phyloP scores from a whole-genome alignment of 192 early-diverging fungal genomes.

The Phlyctochytrium arcticum region DNA sequence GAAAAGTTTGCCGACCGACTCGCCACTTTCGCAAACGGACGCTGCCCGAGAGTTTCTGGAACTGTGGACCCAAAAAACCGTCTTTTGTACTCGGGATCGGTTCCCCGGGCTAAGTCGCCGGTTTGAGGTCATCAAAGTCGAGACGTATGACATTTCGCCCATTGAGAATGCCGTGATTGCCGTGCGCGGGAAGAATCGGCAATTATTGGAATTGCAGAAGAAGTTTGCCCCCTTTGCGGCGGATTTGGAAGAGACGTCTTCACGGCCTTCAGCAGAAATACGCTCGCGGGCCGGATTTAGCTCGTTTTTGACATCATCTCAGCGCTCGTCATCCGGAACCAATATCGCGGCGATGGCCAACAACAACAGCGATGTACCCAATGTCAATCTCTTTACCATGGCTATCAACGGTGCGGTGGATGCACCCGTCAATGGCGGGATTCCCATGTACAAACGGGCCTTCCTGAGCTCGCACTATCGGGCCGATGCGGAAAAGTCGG shows the following conservation, averaged over 20 bases:
- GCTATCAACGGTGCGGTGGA: constrained; percentile 77
- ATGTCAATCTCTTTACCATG: constrained; percentile 74
- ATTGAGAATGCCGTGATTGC: constrained; percentile 73
- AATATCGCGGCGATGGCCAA: neutral
- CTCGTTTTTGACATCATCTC: neutral
- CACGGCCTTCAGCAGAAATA: constrained; percentile 3
- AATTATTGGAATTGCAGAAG: constrained; percentile 50
- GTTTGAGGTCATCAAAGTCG: constrained; percentile 49
- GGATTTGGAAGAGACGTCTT: neutral
- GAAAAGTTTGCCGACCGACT: constrained; percentile 20
- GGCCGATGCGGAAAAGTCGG: constrained; percentile 32
- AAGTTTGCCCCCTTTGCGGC: constrained; percentile 42
- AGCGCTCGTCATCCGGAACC: neutral
- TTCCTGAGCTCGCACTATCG: constrained; percentile 49
- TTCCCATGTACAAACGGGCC: constrained; percentile 69
- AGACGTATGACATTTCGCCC: constrained; percentile 59
- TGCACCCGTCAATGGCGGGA: constrained; percentile 79
- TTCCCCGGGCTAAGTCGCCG: constrained; percentile 64
- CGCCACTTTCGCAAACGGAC: constrained; percentile 28
- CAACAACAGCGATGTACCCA: constrained; percentile 17
- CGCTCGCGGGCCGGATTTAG: neutral
- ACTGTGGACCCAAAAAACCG: constrained; percentile 73
- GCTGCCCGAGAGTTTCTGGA: constrained; percentile 65
- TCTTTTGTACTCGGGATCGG: constrained; percentile 57
- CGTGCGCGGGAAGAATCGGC: constrained; percentile 63